phyloP scores from a whole-genome alignment of 495 filamentous ascomycete genomes.

The Cenococcum geophilum region DNA sequence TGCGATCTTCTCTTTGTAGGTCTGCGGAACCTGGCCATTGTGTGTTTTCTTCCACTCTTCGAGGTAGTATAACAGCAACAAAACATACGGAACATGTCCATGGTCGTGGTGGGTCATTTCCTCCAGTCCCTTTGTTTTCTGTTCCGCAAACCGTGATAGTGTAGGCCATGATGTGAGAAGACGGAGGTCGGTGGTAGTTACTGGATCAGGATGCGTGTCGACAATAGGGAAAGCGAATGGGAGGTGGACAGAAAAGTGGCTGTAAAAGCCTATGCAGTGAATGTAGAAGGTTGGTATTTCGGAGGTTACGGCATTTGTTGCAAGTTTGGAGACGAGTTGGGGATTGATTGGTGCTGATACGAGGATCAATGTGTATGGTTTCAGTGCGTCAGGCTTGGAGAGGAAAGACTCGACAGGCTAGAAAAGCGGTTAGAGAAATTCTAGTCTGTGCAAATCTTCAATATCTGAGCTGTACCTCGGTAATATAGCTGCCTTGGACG shows the following conservation, averaged over 20 bases:
- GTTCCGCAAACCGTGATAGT: slow-evolving; percentile 56
- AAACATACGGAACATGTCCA: slow-evolving; percentile 85
- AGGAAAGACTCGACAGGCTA: slow-evolving; percentile 41
- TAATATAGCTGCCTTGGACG: slow-evolving; percentile 62
- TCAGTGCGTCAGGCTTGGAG: slow-evolving; percentile 40
- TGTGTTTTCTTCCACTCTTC: slow-evolving; percentile 74
- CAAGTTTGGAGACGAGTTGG: slow-evolving; percentile 49
- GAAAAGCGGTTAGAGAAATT: slow-evolving; percentile 38
- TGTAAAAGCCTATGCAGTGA: slow-evolving; percentile 84
- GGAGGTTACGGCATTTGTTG: slow-evolving; percentile 51
- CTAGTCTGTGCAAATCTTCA: background rate
- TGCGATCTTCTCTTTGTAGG: slow-evolving; percentile 80
- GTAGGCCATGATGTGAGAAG: slow-evolving; percentile 85
- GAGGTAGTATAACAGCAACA: slow-evolving; percentile 79
- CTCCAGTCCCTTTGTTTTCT: slow-evolving; percentile 61
- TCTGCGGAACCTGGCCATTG: slow-evolving; percentile 59
- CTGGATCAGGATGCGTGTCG: slow-evolving; percentile 90
- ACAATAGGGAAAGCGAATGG: slow-evolving; percentile 83
- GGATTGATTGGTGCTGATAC: slow-evolving; percentile 62
- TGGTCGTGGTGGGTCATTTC: slow-evolving; percentile 74
- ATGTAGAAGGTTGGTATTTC: slow-evolving; percentile 73
- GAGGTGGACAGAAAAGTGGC: slow-evolving; percentile 70
- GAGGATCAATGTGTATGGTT: slow-evolving; percentile 65
- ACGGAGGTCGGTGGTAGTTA: slow-evolving; percentile 77
- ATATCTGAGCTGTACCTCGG: slow-evolving; percentile 35